Base-by-base conservation (phyloP, 371 early-diverging fungal species). In the Actinomucor elegans region DNA sequence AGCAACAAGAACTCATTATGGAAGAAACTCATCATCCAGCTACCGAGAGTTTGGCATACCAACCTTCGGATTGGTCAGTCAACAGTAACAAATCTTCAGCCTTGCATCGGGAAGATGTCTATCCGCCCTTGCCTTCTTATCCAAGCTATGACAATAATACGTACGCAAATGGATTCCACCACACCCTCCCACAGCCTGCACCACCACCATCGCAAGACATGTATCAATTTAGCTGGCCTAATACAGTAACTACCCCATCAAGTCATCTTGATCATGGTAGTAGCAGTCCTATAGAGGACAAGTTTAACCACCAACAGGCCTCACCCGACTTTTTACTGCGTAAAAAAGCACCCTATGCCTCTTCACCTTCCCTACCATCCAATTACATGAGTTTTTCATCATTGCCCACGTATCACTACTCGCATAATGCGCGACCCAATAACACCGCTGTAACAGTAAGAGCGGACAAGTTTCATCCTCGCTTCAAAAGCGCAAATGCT, bases 401-500 rank as follows among this genome's bases (percentile, higher is more conserved):
- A 38, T 9, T 26, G n/a, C 24, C 21, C 41, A 41, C 26, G 5
- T 41, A 41, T 26, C 41, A 41, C 12, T 12, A 7, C 21, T 26
- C 41, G 6, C 23, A 41, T 26, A 41, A 26, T 26, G 15, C 26
- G 11, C 41, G 26, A 24, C n/a, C n/a, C 14, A 26, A 4, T 11
- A 41, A n/a, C 10, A 3, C 41, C 21, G 41, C 21, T 44, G 27
- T 23, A 14, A 23, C 9, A 17, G n/a, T 21, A 46, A 46, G 12
- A 34, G 47, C n/a, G 21, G 36, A 46, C 11, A 59, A 42, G 27
- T 52, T 40, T 15, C 62, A 61, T 21, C 31, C 57, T 33, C 56
- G 62, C 9, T 61, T 47, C 24, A 61, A 61, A 43, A 61, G 57
- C 14, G 57, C 57, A 8, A 51, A 56, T 52, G 55, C 56, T 33